Evolutionary conservation across 1,139 yeast species (phyloP).

Genomic region (Taphrina pruni): DNA sequence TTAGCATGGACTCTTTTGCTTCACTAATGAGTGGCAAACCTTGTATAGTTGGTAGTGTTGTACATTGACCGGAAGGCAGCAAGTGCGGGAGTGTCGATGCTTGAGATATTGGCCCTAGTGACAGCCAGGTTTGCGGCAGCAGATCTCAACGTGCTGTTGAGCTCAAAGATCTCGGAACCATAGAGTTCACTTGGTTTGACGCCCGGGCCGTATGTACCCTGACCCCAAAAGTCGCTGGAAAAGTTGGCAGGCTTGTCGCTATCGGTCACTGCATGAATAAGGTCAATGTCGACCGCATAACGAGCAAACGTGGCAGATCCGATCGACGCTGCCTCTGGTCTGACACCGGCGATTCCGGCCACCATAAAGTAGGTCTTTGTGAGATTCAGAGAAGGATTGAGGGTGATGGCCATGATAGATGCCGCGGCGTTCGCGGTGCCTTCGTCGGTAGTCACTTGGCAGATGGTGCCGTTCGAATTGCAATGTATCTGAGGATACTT

Average conservation of each 20-base stretch:
- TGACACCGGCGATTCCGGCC: conserved; percentile 73
- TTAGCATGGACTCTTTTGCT: conserved; percentile 51
- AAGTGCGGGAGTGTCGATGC: conserved; percentile 20
- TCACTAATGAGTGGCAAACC: conserved; percentile 54
- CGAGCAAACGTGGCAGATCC: conserved; percentile 69
- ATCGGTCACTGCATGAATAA: conserved; percentile 64
- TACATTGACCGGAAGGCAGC: conserved; percentile 18
- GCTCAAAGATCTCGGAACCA: conserved; percentile 70
- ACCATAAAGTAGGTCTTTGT: conserved; percentile 65
- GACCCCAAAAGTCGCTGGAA: conserved; percentile 67
- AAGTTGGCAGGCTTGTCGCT: conserved; percentile 60
- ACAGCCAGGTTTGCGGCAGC: conserved; percentile 62
- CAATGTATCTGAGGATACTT: conserved; percentile 64
- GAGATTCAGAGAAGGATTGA: conserved; percentile 64
- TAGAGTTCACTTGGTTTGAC: conserved; percentile 63
- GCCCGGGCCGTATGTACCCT: conserved; percentile 60
- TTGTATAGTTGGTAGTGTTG: conserved; percentile 55
- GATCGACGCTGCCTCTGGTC: conserved; percentile 57
- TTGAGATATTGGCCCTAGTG: conserved; percentile 18
- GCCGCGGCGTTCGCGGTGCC: conserved; percentile 73
- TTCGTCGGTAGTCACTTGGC: conserved; percentile 71
- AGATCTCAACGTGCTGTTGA: conserved; percentile 65
- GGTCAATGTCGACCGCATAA: conserved; percentile 67
- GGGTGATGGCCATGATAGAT: conserved; percentile 61
- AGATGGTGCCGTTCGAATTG: conserved; percentile 60